Conservation (phyloP, 1,284 basidiomycete genomes). For the Sporisorium reilianum region DNA sequence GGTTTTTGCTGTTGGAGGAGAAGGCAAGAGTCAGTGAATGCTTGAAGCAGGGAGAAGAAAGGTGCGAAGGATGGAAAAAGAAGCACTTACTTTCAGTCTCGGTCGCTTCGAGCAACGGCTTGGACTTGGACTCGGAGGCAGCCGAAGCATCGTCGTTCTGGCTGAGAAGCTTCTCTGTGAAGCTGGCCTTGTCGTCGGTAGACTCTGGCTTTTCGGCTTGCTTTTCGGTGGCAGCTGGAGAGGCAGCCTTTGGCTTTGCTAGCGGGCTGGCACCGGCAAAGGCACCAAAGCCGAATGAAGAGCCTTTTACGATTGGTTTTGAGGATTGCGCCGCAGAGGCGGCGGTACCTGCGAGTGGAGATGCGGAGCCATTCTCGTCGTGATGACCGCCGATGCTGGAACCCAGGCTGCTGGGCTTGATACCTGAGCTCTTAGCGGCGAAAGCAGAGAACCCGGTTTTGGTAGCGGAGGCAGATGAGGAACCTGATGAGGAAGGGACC, state of each 20-base stretch:
- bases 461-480: slow-evolving; percentile 16
- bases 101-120: slow-evolving; percentile 30
- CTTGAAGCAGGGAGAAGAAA: background rate
- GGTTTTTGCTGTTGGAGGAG: slow-evolving; percentile 76
- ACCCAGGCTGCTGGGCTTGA: slow-evolving; percentile 49
- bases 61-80: too few relatives aligned
- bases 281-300: slow-evolving; percentile 56
- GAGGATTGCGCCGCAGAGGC: slow-evolving; percentile 4
- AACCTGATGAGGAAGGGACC: slow-evolving; percentile 45
- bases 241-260: slow-evolving; percentile 31
- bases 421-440: slow-evolving; percentile 34
- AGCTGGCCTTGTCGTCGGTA: slow-evolving; percentile 23
- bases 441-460: slow-evolving; percentile 28
- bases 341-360: slow-evolving; percentile 6
- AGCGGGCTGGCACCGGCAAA: slow-evolving; percentile 54
- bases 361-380: slow-evolving; percentile 25
- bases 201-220: slow-evolving; percentile 15
- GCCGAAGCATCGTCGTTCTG: slow-evolving; percentile 16
- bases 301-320: slow-evolving; percentile 36
- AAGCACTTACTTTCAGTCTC: slow-evolving; percentile 53
- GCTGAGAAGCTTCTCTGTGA: slow-evolving; percentile 36
- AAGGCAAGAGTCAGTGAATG: background rate
- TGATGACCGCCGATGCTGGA: slow-evolving; percentile 41
- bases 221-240: slow-evolving; percentile 17
- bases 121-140: slow-evolving; percentile 19